Evolutionary conservation across 2,329 filamentous ascomycete species (phyloP).

Genomic region (Blastomyces emzantsi): DNA sequence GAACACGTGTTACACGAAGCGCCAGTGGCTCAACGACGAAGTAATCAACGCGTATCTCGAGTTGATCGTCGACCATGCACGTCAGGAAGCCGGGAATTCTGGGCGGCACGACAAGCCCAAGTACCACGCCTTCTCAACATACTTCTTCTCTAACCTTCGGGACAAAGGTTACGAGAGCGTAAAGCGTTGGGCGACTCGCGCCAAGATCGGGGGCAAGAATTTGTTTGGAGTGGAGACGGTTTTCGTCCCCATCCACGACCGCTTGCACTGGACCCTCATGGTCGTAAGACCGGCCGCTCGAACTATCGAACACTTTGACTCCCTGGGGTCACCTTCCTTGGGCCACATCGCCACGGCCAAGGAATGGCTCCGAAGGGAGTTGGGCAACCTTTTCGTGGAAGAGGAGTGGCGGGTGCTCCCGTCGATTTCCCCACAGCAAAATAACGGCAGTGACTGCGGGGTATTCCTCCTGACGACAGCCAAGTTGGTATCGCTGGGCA

Average conservation of each 20-base stretch:
- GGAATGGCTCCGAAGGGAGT: slow-evolving; percentile 36
- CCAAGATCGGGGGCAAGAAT: slow-evolving; percentile 38
- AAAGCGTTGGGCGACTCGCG: slow-evolving; percentile 37
- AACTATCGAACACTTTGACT: slow-evolving; percentile 43
- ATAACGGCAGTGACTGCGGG: slow-evolving; percentile 43
- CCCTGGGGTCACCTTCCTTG: slow-evolving; percentile 28
- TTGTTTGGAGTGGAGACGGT: slow-evolving; percentile 40
- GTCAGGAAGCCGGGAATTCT: slow-evolving; percentile 26
- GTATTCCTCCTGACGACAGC: slow-evolving; percentile 43
- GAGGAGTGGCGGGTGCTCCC: slow-evolving; percentile 37
- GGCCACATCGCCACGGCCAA: slow-evolving; percentile 31
- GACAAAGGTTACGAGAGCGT: slow-evolving; percentile 35
- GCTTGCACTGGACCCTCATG: slow-evolving; percentile 41
- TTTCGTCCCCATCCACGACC: slow-evolving; percentile 41
- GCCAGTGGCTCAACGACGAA: slow-evolving; percentile 40
- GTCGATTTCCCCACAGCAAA: slow-evolving; percentile 36
- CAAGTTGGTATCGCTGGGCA: slow-evolving; percentile 38
- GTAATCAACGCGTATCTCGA: slow-evolving; percentile 39
- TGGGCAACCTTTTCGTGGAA: slow-evolving; percentile 33
- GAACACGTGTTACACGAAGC: slow-evolving; percentile 27
- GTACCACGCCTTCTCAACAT: slow-evolving; percentile 38
- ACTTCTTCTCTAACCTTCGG: slow-evolving; percentile 37
- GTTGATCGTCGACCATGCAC: slow-evolving; percentile 34
- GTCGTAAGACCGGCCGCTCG: slow-evolving; percentile 36
- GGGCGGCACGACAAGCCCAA: slow-evolving; percentile 28